These are phyloP conservation scores for Arthrobotrys pseudoclavata DNA, from an alignment of 2,329 filamentous ascomycete genomes.

Conservation along the genomic window DNA sequence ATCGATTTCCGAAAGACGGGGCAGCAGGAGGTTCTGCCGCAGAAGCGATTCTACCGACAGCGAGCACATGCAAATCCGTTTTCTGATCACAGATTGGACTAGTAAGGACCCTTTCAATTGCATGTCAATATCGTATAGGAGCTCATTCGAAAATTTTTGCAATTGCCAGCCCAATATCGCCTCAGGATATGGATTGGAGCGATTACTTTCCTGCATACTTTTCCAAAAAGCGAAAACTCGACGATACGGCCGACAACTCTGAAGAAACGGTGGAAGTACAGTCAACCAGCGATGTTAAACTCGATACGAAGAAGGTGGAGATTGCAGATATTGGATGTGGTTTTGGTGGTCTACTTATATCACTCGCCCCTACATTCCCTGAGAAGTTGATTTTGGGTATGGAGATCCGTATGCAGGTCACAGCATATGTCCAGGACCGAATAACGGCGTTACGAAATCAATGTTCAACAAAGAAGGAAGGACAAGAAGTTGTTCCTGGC, in stretches of 20 bases:
- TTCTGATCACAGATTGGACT: slow-evolving; percentile 89
- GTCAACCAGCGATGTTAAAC: slow-evolving; percentile 33
- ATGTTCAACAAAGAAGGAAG: slow-evolving; percentile 67
- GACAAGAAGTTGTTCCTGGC: slow-evolving; percentile 65
- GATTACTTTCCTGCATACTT: slow-evolving; percentile 82
- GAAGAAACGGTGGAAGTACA: slow-evolving; percentile 54
- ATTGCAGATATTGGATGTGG: slow-evolving; percentile 97
- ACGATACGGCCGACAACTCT: slow-evolving; percentile 63
- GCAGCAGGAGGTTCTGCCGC: slow-evolving; percentile 72
- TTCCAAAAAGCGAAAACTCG: slow-evolving; percentile 65
- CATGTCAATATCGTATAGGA: not conserved
- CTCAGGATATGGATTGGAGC: slow-evolving; percentile 92
- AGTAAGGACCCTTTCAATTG: slow-evolving; percentile 73
- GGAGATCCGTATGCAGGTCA: slow-evolving; percentile 91
- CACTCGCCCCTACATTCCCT: slow-evolving; percentile 83
- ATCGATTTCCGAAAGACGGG: slow-evolving; percentile 55
- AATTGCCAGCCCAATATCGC: slow-evolving; percentile 78
- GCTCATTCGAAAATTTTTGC: not conserved
- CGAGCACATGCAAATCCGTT: slow-evolving; percentile 98
- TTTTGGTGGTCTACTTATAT: slow-evolving; percentile 90
- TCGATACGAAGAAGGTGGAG: slow-evolving; percentile 78
- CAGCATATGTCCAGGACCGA: slow-evolving; percentile 89
- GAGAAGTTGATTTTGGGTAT: slow-evolving; percentile 89
- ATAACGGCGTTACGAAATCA: slow-evolving; percentile 83
- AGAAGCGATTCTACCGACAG: slow-evolving; percentile 97